Conservation (phyloP, 78 protist species). For the Monosiga brevicollis region DNA sequence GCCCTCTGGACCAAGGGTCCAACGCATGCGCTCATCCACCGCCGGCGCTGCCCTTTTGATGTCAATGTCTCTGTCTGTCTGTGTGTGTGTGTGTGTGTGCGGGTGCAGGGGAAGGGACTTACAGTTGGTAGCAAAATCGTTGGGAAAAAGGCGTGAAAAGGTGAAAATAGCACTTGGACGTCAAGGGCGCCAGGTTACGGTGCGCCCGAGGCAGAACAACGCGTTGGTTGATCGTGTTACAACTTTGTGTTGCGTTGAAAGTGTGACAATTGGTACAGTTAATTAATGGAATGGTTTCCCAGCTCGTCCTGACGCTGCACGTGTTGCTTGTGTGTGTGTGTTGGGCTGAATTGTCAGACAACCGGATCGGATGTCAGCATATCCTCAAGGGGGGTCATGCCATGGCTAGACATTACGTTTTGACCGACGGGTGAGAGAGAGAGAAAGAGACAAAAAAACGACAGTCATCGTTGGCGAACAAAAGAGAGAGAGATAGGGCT, state of each 20-base stretch:
- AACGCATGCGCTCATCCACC: too few species aligned
- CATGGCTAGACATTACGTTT: background rate
- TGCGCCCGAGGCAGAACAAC: too few species aligned
- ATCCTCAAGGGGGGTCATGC: background rate
- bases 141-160: too few species aligned
- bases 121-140: too few species aligned
- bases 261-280: too few species aligned
- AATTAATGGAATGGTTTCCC: background rate
- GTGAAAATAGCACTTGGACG: too few species aligned
- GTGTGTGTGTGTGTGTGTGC: background rate
- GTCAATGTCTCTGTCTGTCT: background rate
- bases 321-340: background rate
- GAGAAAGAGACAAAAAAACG: background rate
- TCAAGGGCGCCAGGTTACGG: too few species aligned
- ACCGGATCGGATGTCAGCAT: background rate
- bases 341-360: background rate
- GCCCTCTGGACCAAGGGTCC: too few species aligned
- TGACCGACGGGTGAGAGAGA: background rate
- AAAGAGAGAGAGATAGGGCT: background rate
- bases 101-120: background rate
- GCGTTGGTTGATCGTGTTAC: too few species aligned
- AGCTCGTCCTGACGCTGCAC: background rate
- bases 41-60: too few species aligned
- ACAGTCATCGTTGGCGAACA: background rate
- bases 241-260: too few species aligned